Base-by-base conservation (phyloP, 2,329 filamentous ascomycete species). In the Ciborinia camelliae region DNA sequence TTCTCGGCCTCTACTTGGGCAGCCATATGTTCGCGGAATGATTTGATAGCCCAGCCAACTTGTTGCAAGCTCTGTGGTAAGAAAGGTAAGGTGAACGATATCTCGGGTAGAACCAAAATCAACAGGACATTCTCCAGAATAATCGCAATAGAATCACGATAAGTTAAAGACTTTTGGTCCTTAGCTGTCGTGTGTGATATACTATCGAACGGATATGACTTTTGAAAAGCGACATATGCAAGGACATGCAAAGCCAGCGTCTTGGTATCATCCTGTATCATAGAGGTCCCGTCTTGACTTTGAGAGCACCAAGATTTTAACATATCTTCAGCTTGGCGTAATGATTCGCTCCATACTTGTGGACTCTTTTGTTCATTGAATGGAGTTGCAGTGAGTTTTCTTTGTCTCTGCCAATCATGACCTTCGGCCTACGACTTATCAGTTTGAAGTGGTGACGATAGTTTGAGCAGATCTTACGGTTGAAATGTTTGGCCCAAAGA, bases 281-380 rank as follows among this genome's bases (percentile, higher is more conserved):
- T 32, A 48, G 18, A 47, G 12, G 28, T 59, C 6, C 55, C 55
- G 23, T 15, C 15, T 47, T 8, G 14, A 48, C 41, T 32, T 15
- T 20, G 55, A 47, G 55, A 59, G 18, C 15, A 59, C 63, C 63
- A 65, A 26, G 14, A 26, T 10, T 47, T 26, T 30, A 62, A 48
- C 63, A 65, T 65, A 14, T 48, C 47, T 35, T 43, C 64, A 0
- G 73, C 68, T 65, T 79, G 77, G 2, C 66, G 66, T 15, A 75
- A 58, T 18, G 75, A 69, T 66, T 78, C 76, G 5, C 70, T 62
- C 77, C 78, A 80, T 3, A 81, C 79, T 4, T 76, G 66, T 6
- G 66, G 66, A 41, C 76, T 79, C 47, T 76, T 78, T 48, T 75
- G 74, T 65, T 82, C 79, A 50, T 78, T 80, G 70, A 82, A 81